A percentile compares a stretch with the other conserved stretches of the same genome.
These are phyloP conservation scores for Thelonectria blattea DNA, from an alignment of 2,329 filamentous ascomycete species.

Conservation along the genomic window DNA sequence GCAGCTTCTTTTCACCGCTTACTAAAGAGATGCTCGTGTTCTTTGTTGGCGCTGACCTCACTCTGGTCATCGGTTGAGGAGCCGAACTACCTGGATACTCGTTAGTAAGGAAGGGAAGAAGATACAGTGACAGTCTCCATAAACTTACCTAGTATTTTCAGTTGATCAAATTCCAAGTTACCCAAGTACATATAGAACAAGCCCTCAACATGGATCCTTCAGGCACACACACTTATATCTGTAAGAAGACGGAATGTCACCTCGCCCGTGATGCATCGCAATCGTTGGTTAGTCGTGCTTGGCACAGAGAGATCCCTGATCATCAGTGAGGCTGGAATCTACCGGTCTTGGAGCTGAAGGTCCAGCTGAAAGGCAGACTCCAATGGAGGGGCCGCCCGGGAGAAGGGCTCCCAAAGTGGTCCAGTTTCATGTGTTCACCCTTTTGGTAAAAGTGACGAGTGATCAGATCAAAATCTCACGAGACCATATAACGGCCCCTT, in stretches of 20 bases:
- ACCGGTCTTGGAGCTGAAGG: conserved; percentile 12
- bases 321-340: not conserved
- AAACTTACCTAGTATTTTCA: too few species aligned
- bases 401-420: conserved; percentile 1
- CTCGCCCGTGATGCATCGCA: not conserved
- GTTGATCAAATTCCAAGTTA: too few species aligned
- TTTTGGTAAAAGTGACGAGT: not conserved
- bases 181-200: too few species aligned
- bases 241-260: not conserved
- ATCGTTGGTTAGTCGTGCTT: not conserved
- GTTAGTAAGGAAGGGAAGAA: too few species aligned
- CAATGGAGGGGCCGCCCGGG: not conserved
- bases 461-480: not conserved
- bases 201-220: too few species aligned
- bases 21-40: not conserved
- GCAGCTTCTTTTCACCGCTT: not conserved
- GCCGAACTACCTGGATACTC: too few species aligned
- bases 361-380: conserved; percentile 10
- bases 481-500: conserved; percentile 12
- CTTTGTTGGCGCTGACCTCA: too few species aligned
- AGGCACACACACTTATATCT: not conserved
- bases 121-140: too few species aligned
- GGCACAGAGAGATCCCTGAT: not conserved
- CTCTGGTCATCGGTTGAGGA: too few species aligned
- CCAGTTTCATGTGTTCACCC: conserved; percentile 5